Evolutionary conservation across 2,329 filamentous ascomycete species (phyloP), one percentile per base, ranked within the genome.

Genomic region (Fonsecaea nubica): DNA sequence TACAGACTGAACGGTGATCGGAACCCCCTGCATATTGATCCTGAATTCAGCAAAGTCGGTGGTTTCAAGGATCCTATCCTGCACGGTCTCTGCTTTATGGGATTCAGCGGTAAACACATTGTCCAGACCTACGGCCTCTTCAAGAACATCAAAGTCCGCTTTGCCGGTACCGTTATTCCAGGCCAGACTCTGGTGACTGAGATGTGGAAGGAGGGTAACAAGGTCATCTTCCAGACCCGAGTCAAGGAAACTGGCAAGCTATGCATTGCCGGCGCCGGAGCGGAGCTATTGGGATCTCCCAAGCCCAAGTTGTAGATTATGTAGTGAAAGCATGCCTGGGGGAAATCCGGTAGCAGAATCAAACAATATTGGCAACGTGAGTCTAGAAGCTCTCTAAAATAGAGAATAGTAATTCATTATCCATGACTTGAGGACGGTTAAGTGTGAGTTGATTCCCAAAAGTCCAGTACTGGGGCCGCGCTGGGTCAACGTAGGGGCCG

Each of bases 1-100:
- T 99, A 99, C 85, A 89, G 95, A 45, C 84, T 99, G 62, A 95
- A 91, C 74, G 95, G 95, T 58, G 95, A 99, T 80, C 90, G 94
- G 77, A 98, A 99, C 84, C 95, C 95, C 13, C 88, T 99, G 1
- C 95, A 99, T 82, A 90, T 99, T 69, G 95, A 99, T 79, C 95
- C 95, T 1, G 86, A 88, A 58, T 98, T 99, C 80, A 92, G 92
- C 81, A 95, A 95, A 83, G 89, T 96, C 74, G 95, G 94, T 66
- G 95, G 95, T 66, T 99, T 99, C 88, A 91, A 95, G 81, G 87
- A 84, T 33, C 95, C 95, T 12, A 99, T 99, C 77, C 84, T 99
- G 62, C 95, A 99, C 83, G 95, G 95, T n/a, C 87, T 99, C 42
- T 97, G 93, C 86, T 95, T 89, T 36, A 55, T 99, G 75, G 95